Conservation (phyloP, 768 basidiomycete species). For the Leccinum obscurum region DNA sequence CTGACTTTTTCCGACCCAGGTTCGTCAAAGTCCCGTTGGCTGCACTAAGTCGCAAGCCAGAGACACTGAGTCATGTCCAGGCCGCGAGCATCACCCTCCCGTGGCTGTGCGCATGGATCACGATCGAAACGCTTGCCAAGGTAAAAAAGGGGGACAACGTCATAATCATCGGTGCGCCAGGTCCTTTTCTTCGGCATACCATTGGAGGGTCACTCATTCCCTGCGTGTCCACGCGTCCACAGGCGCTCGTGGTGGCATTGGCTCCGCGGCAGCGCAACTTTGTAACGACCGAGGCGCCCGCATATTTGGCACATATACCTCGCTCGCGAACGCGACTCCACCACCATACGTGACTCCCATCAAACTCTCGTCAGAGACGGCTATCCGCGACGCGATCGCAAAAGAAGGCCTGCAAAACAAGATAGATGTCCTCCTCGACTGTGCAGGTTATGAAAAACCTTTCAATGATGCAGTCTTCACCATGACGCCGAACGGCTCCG, state of each 20-base stretch:
- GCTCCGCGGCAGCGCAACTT: slow-evolving; percentile 35
- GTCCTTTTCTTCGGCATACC: background rate
- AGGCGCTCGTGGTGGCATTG: slow-evolving; percentile 38
- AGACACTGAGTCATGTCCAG: slow-evolving; percentile 22
- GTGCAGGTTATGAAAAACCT: slow-evolving; percentile 34
- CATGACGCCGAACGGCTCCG: slow-evolving; percentile 34
- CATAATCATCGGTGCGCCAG: slow-evolving; percentile 29
- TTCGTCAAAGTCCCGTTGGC: slow-evolving; percentile 31
- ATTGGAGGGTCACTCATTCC: background rate
- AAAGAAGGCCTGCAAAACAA: slow-evolving; percentile 29
- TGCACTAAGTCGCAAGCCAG: slow-evolving; percentile 33
- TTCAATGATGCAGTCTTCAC: slow-evolving; percentile 36
- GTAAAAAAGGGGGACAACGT: slow-evolving; percentile 36
- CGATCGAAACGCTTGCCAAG: slow-evolving; percentile 34
- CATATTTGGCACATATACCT: slow-evolving; percentile 37
- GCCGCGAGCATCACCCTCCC: slow-evolving; percentile 36
- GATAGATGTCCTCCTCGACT: slow-evolving; percentile 35
- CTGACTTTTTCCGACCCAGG: slow-evolving; percentile 11
- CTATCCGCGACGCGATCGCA: slow-evolving; percentile 33
- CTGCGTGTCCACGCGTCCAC: background rate
- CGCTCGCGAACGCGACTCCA: slow-evolving; percentile 23
- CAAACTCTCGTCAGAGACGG: slow-evolving; percentile 29
- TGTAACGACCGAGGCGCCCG: slow-evolving; percentile 33
- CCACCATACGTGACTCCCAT: slow-evolving; percentile 35
- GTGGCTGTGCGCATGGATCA: slow-evolving; percentile 40